Percentiles rank a stretch among this genome's conserved stretches.
phyloP scores from a whole-genome alignment of 2,329 filamentous ascomycete species.

The Phialophora verrucosa region DNA sequence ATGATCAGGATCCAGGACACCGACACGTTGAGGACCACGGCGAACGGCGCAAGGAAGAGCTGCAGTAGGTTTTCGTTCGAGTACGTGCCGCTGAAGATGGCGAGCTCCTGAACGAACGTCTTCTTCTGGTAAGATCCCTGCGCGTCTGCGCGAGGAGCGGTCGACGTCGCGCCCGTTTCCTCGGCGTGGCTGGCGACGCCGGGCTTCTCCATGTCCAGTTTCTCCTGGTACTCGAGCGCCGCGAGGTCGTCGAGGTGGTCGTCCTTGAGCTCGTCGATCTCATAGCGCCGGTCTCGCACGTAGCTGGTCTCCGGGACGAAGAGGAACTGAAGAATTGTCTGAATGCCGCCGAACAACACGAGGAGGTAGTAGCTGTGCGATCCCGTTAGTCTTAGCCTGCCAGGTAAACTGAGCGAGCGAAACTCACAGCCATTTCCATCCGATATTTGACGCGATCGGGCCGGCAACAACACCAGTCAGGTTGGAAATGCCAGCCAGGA shows the following conservation, averaged over 20 bases:
- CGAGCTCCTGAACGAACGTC: conserved; percentile 31
- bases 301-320: conserved; percentile 41
- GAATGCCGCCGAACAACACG: neutral
- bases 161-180: neutral
- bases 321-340: conserved; percentile 24
- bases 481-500: conserved; percentile 30
- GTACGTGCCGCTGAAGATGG: conserved; percentile 32
- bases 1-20: conserved; percentile 42
- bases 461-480: conserved; percentile 46
- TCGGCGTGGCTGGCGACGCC: neutral
- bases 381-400: neutral
- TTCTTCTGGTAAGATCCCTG: conserved; percentile 11
- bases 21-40: conserved; percentile 41
- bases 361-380: neutral
- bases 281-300: conserved; percentile 38
- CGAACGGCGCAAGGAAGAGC: conserved; percentile 42
- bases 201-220: neutral
- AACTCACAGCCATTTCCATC: conserved; percentile 1
- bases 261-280: conserved; percentile 37
- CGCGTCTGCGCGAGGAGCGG: neutral
- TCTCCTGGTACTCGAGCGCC: neutral
- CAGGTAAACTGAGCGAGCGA: neutral
- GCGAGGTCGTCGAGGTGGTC: conserved; percentile 24
- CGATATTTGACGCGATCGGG: conserved; percentile 23
- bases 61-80: conserved; percentile 33